Evolutionary conservation across 2,329 filamentous ascomycete genomes (phyloP), one percentile per base, ranked within the genome.

Genomic region (Ascochyta fabae): DNA sequence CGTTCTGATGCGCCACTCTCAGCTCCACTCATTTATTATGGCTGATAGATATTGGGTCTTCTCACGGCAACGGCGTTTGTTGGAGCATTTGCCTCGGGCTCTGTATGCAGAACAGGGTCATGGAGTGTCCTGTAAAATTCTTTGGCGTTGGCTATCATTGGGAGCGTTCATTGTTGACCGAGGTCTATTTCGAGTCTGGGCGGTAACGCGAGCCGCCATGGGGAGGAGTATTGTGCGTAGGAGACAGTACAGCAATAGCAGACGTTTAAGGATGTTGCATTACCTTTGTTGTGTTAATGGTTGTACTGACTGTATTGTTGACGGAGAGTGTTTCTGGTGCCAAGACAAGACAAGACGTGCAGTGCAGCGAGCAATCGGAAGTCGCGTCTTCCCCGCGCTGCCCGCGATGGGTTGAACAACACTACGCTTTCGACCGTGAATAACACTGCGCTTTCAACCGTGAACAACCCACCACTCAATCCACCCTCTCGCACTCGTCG

Each of bases 1-100:
- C 62, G 62, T 65, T 63, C 27, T 56, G 59, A 54, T 60, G 46
- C 56, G 61, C 56, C 48, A 56, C 59, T 69, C 68, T 62, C 61
- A 59, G 52, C 59, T 67, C 60, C 71, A 69, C 68, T 73, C 68
- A 53, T 74, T 74, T 51, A 55, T 39, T 40, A 54, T 43, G 48
- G 53, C 61, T 48, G 56, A 58, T 66, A 64, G 58, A 65, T 48
- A 54, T 59, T 50, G 46, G 59, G 55, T 50, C 26, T 58, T 52
- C 53, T 59, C 46, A 60, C 53, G 45, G 56, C 55, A 63, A 45
- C 52, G 66, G 66, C 65, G 66, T 66, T 68, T 36, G 24, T 50
- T 52, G 48, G 57, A 51, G 42, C 52, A 54, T 53, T 40, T n/a
- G 45, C 39, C 44, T 46, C 40, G 19, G 31, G 31, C 42, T 29